These are phyloP conservation scores for Calophaca sinica DNA, from an alignment of 306 rosid species.

Conservation along the genomic window DNA sequence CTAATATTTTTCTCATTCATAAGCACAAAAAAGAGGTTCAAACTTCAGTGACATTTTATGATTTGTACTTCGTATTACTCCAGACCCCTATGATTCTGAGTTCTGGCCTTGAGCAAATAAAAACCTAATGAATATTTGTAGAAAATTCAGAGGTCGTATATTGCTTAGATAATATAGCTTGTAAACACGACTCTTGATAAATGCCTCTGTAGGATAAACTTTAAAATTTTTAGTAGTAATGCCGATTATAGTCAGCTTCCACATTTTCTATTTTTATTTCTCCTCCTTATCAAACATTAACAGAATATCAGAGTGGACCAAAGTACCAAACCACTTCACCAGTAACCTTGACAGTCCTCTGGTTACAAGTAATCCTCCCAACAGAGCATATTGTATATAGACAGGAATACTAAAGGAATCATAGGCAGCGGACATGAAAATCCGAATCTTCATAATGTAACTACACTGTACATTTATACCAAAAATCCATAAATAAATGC, in stretches of 20 bases:
- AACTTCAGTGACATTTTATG: conserved; percentile 1
- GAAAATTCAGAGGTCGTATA: conserved; percentile 30
- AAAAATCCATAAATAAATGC: conserved; percentile 42
- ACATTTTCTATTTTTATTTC: conserved; percentile 22
- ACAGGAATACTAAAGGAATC: conserved; percentile 32
- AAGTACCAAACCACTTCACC: conserved; percentile 47
- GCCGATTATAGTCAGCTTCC: conserved; percentile 26
- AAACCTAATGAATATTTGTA: conserved; percentile 37
- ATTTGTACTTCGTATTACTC: conserved; percentile 35
- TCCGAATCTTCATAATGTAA: conserved; percentile 42
- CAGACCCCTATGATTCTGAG: conserved; percentile 25
- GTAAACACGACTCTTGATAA: conserved; percentile 23
- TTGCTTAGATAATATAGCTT: conserved; percentile 28
- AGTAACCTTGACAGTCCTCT: conserved; percentile 46
- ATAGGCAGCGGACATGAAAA: conserved; percentile 31
- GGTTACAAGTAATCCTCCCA: conserved; percentile 41
- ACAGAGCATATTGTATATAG: conserved; percentile 36
- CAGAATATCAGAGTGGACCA: conserved; percentile 37
- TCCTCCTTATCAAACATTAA: conserved; percentile 28
- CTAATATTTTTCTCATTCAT: conserved; percentile 28
- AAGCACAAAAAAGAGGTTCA: not conserved
- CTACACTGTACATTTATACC: conserved; percentile 43
- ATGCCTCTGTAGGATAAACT: conserved; percentile 23
- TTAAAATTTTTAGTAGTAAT: conserved; percentile 5
- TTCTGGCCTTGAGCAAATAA: conserved; percentile 19